Evolutionary conservation across 202 grass and related monocot genomes (phyloP).

Genomic region (Carex arenaria): DNA sequence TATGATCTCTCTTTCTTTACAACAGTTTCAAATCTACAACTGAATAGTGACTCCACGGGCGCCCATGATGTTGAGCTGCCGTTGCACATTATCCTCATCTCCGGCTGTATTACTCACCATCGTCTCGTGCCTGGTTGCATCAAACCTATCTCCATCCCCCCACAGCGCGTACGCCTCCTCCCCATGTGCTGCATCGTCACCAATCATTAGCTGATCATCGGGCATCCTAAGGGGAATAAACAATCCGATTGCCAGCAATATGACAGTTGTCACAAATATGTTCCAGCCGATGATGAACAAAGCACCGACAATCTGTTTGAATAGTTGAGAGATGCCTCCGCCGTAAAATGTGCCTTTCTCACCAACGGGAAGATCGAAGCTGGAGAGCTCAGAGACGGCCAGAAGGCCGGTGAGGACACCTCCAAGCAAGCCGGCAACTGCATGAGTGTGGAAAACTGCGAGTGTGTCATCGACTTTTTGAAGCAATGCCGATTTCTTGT

Average conservation of each 20-base stretch:
- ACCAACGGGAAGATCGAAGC: slow-evolving; percentile 33
- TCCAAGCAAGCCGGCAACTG: slow-evolving; percentile 54
- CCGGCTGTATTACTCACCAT: slow-evolving; percentile 23
- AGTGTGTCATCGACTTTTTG: slow-evolving; percentile 72
- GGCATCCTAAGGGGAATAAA: slow-evolving; percentile 59
- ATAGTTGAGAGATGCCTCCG: slow-evolving; percentile 40
- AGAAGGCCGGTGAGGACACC: slow-evolving; percentile 56
- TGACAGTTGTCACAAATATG: slow-evolving; percentile 38
- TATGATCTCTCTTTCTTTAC: neutral
- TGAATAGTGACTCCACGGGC: slow-evolving; percentile 79
- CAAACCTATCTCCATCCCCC: slow-evolving; percentile 81
- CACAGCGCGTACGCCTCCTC: slow-evolving; percentile 87
- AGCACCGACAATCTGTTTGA: slow-evolving; percentile 56
- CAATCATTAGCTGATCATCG: slow-evolving; percentile 70
- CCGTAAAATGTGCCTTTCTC: slow-evolving; percentile 58
- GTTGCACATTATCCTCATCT: slow-evolving; percentile 32
- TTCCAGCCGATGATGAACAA: slow-evolving; percentile 56
- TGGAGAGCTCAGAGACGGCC: slow-evolving; percentile 46
- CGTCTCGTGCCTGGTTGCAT: slow-evolving; percentile 46
- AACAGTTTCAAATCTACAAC: slow-evolving; percentile 28
- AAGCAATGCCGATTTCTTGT: slow-evolving; percentile 69
- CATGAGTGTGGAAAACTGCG: slow-evolving; percentile 69
- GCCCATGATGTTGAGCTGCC: slow-evolving; percentile 33
- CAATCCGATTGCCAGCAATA: slow-evolving; percentile 42
- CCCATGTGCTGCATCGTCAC: slow-evolving; percentile 73